Percentiles rank a stretch among this genome's conserved stretches.
Conservation (phyloP, 2,329 filamentous ascomycete species). For the Penicillium oxalicum region DNA sequence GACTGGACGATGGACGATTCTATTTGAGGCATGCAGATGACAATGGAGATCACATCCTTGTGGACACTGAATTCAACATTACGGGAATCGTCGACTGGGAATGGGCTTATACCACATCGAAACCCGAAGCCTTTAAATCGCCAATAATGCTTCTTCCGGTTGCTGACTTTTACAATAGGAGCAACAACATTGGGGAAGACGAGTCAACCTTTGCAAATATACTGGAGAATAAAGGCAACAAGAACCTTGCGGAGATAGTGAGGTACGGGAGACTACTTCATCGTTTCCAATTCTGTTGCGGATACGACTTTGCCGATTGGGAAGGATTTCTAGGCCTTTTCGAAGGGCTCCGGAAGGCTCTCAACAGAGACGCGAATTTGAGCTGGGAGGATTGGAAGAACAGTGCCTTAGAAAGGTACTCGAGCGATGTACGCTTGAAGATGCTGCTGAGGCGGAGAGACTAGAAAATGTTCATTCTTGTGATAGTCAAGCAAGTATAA, state of each 20-base stretch:
- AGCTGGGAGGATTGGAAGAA: neutral
- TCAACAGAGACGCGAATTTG: too few species aligned
- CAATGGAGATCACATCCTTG: conserved; percentile 47
- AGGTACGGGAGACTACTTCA: conserved; percentile 36
- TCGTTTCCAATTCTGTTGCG: conserved; percentile 32
- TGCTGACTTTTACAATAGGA: conserved; percentile 37
- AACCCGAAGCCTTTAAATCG: conserved; percentile 39
- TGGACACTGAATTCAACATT: conserved; percentile 43
- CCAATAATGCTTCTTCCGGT: conserved; percentile 38
- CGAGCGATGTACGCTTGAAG: too few species aligned
- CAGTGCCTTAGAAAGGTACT: too few species aligned
- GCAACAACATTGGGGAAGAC: conserved; percentile 33
- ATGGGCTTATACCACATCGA: conserved; percentile 31
- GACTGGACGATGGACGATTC: conserved; percentile 28
- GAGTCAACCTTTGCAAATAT: conserved; percentile 33
- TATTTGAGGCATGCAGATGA: conserved; percentile 46
- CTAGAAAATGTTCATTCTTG: too few species aligned
- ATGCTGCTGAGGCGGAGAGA: too few species aligned
- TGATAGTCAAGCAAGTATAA: too few species aligned
- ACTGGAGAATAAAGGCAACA: conserved; percentile 31
- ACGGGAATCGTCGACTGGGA: conserved; percentile 36
- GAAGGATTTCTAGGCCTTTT: neutral
- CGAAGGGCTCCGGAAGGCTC: too few species aligned
- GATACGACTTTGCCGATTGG: neutral
- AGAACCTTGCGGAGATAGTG: conserved; percentile 34